phyloP scores from a whole-genome alignment of 1,284 basidiomycete species.

The Papiliotrema laurentii region DNA sequence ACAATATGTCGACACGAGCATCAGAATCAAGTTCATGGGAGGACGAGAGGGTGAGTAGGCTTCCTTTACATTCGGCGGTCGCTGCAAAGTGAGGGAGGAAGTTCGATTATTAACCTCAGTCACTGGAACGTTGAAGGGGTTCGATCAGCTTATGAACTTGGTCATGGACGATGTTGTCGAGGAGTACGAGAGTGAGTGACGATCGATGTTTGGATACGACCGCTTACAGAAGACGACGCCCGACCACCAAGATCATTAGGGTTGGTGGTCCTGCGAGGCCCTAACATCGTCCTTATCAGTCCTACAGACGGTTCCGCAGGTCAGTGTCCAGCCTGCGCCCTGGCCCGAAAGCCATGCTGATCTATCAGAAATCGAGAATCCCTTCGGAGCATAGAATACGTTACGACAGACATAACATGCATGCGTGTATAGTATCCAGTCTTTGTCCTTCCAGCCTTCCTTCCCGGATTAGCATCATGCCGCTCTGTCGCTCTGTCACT shows the following conservation, averaged over 20 bases:
- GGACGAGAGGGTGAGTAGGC: conserved; percentile 75
- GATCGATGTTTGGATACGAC: conserved; percentile 6
- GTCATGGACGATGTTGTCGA: conserved; percentile 54
- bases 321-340: conserved; percentile 22
- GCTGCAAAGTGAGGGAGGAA: conserved; percentile 2
- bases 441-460: not conserved
- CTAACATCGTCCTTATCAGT: conserved; percentile 85
- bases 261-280: conserved; percentile 81
- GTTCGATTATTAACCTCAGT: no score
- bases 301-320: conserved; percentile 84
- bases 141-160: conserved; percentile 93
- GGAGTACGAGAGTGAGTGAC: conserved; percentile 47
- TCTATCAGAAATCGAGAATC: conserved; percentile 45
- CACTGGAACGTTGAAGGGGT: conserved; percentile 87
- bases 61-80: not conserved
- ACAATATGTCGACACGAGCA: conserved; percentile 86
- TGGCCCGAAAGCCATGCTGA: not conserved
- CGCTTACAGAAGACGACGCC: conserved; percentile 56
- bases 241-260: conserved; percentile 65
- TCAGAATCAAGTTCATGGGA: conserved; percentile 94
- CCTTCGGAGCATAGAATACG: conserved; percentile 28
- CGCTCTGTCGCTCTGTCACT: no score
- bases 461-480: no score
- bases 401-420: not conserved
- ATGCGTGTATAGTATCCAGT: not conserved